phyloP scores from a whole-genome alignment of 768 basidiomycete species.

The Rubroboletus satanas region DNA sequence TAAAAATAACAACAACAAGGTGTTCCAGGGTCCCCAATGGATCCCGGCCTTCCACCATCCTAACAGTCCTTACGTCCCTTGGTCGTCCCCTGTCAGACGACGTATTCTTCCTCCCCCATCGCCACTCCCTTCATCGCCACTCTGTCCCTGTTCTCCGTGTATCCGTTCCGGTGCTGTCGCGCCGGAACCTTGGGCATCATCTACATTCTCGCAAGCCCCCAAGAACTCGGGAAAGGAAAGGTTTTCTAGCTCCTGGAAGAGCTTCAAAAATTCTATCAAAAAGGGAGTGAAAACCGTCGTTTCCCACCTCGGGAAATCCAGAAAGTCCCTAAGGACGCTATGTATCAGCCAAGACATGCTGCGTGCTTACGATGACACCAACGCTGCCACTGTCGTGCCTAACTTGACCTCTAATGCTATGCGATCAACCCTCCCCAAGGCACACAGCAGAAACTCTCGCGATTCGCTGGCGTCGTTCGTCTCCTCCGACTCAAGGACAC shows the following conservation, averaged over 20 bases:
- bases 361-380: constrained; percentile 6
- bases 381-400: neutral
- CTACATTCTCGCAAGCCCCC: constrained; percentile 16
- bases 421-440: neutral
- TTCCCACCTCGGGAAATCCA: constrained; percentile 15
- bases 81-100: constrained; percentile 41
- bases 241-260: constrained; percentile 28
- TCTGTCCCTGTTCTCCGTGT: constrained; percentile 32
- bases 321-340: constrained; percentile 10
- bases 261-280: constrained; percentile 31
- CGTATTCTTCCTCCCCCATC: constrained; percentile 38
- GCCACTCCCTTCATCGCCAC: constrained; percentile 33
- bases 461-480: constrained; percentile 27
- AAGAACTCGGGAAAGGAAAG: constrained; percentile 19
- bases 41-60: constrained; percentile 44
- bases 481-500: constrained; percentile 34
- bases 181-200: constrained; percentile 38
- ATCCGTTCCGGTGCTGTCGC: constrained; percentile 40
- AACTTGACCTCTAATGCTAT: neutral
- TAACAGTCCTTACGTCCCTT: constrained; percentile 55
- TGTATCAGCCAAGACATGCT: constrained; percentile 9
- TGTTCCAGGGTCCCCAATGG: constrained; percentile 29
- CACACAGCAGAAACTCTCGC: constrained; percentile 15
- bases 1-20: constrained; percentile 21
- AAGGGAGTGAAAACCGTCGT: constrained; percentile 23